Conservation (phyloP, 2,329 filamentous ascomycete genomes). For the Mariannaea sp. region DNA sequence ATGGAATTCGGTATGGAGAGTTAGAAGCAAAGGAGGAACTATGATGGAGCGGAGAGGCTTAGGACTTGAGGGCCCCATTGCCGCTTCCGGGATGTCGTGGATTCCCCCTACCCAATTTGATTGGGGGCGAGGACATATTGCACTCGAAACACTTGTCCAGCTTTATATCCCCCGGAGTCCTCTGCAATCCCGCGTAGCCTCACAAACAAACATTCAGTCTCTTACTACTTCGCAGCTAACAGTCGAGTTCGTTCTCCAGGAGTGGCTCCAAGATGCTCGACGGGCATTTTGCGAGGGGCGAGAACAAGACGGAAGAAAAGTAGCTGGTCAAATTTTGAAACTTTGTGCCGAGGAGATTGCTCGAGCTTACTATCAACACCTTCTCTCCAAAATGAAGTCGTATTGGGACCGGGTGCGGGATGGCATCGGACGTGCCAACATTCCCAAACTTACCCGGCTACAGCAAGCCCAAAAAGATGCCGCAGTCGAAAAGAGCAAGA, state of each 20-base stretch:
- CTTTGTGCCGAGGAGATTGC: slow-evolving; percentile 7
- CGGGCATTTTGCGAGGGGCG: background rate
- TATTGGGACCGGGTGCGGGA: slow-evolving; percentile 7
- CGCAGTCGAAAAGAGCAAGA: slow-evolving; percentile 2
- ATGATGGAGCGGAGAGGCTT: background rate
- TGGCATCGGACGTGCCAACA: background rate
- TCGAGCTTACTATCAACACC: slow-evolving; percentile 9
- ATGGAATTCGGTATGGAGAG: background rate
- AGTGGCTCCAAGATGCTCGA: background rate
- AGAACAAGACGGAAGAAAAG: background rate
- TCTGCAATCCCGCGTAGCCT: background rate
- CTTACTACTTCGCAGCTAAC: slow-evolving; percentile 6
- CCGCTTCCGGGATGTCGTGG: background rate
- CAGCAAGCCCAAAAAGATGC: slow-evolving; percentile 2
- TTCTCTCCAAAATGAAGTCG: slow-evolving; percentile 10
- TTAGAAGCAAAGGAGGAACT: background rate
- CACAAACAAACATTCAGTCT: background rate
- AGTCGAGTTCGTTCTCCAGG: slow-evolving; percentile 6
- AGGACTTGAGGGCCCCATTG: background rate
- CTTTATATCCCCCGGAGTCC: background rate
- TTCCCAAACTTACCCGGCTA: background rate
- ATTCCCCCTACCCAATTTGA: background rate
- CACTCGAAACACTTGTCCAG: background rate
- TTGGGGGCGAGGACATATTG: background rate
- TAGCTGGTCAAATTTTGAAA: background rate